These are phyloP conservation scores for Coniophora puteana DNA, from an alignment of 1,284 basidiomycete species.

Conservation along the genomic window DNA sequence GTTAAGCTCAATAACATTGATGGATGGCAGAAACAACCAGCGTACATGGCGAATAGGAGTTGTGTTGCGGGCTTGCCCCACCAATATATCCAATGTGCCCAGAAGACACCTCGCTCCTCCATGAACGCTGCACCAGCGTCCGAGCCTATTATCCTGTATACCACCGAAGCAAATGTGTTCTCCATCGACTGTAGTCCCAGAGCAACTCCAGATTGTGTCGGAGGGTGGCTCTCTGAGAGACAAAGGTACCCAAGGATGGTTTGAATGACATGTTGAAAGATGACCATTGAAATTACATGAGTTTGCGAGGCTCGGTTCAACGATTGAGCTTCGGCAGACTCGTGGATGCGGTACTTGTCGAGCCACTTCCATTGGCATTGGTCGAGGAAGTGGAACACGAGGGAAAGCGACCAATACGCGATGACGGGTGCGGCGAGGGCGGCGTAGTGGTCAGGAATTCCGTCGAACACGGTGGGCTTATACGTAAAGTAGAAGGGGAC, in stretches of 20 bases:
- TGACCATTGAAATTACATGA: conserved; percentile 76
- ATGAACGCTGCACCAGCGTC: conserved; percentile 28
- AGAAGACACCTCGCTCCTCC: conserved; percentile 41
- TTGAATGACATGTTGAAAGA: conserved; percentile 86
- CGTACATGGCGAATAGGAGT: conserved; percentile 83
- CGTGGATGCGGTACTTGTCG: conserved; percentile 86
- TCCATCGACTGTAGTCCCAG: conserved; percentile 40
- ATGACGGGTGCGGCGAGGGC: conserved; percentile 75
- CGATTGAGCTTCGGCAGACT: conserved; percentile 74
- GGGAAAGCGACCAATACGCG: conserved; percentile 86
- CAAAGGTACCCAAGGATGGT: conserved; percentile 72
- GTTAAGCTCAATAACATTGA: conserved; percentile 3
- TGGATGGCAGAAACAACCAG: conserved; percentile 18
- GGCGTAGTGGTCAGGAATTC: conserved; percentile 71
- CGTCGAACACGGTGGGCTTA: conserved; percentile 50
- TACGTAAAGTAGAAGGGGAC: conserved; percentile 64
- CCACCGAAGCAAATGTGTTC: conserved; percentile 37
- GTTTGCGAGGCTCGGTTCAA: conserved; percentile 74
- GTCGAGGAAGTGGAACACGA: conserved; percentile 84
- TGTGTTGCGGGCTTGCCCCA: conserved; percentile 85
- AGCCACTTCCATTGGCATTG: conserved; percentile 72
- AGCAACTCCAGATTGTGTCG: no score
- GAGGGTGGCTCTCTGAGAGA: conserved; percentile 56
- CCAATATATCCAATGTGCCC: conserved; percentile 85
- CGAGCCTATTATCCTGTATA: conserved; percentile 38